These are phyloP conservation scores for Chaetomiaceae sp. DNA, from an alignment of 2,329 filamentous ascomycete genomes.

Conservation along the genomic window DNA sequence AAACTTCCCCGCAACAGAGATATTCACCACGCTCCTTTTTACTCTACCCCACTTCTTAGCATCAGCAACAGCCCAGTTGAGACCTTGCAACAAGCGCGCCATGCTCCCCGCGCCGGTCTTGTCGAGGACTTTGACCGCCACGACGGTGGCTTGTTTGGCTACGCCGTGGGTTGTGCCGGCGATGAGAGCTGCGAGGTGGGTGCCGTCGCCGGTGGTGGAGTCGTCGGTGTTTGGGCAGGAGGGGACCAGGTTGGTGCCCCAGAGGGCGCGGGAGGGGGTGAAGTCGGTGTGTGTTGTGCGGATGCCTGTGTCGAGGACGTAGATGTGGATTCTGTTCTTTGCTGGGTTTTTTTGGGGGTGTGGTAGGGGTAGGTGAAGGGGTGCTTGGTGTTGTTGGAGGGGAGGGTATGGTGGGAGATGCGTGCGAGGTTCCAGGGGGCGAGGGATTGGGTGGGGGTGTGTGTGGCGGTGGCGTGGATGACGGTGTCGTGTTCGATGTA, in stretches of 20 bases:
- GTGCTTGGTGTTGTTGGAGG: too few relatives aligned
- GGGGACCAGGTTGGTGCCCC: conserved; percentile 28
- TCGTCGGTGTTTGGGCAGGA: conserved; percentile 22
- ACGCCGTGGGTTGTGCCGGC: conserved; percentile 31
- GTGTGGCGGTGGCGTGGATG: conserved; percentile 18
- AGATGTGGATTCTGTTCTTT: conserved; percentile 33
- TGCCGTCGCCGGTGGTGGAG: conserved; percentile 34
- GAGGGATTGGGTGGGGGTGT: conserved; percentile 10
- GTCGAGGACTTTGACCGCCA: conserved; percentile 31
- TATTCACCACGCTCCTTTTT: conserved; percentile 22
- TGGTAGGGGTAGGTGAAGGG: conserved; percentile 26
- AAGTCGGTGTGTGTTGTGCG: conserved; percentile 34
- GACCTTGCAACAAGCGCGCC: conserved; percentile 30
- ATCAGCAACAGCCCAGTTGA: conserved; percentile 35
- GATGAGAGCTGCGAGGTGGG: conserved; percentile 32
- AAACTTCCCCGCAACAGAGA: conserved; percentile 40
- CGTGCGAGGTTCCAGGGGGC: conserved; percentile 29
- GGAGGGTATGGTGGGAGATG: conserved; percentile 26
- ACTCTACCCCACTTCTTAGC: conserved; percentile 28
- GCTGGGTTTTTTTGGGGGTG: conserved; percentile 28
- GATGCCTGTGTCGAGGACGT: conserved; percentile 44
- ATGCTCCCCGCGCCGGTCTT: conserved; percentile 15
- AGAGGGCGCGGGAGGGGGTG: conserved; percentile 26
- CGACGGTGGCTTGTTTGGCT: conserved; percentile 29
- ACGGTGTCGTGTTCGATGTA: conserved; percentile 23